Percentiles rank a stretch among this genome's conserved stretches.
Conservation (phyloP, 2,329 filamentous ascomycete species). For the Atkinsonella texensis region DNA sequence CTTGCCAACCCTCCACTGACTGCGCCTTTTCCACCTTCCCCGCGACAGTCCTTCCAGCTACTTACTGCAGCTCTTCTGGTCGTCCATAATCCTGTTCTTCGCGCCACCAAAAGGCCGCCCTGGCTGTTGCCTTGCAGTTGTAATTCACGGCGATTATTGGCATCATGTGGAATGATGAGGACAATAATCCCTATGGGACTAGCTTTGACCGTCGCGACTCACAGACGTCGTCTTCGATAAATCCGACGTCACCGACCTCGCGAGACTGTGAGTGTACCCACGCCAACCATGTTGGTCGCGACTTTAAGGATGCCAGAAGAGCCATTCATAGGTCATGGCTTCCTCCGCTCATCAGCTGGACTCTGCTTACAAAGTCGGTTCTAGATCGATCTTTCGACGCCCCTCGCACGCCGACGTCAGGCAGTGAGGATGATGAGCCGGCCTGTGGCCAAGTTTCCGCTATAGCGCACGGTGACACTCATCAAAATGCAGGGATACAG, state of each 20-base stretch:
- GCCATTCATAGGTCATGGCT: neutral
- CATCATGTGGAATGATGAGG: slow-evolving; percentile 93
- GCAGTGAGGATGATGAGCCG: slow-evolving; percentile 53
- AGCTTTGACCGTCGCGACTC: slow-evolving; percentile 85
- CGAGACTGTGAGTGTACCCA: slow-evolving; percentile 41
- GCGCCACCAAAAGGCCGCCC: neutral
- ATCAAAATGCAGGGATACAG: slow-evolving; percentile 33
- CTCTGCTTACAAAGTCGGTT: neutral
- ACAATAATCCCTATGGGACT: slow-evolving; percentile 91
- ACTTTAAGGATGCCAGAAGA: neutral
- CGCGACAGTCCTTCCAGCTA: slow-evolving; percentile 1
- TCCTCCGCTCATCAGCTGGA: neutral
- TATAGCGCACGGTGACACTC: slow-evolving; percentile 23
- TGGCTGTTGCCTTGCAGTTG: neutral
- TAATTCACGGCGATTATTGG: neutral
- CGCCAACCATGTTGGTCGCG: neutral
- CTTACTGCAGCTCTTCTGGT: neutral
- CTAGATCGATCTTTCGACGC: slow-evolving; percentile 39
- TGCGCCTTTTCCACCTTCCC: slow-evolving; percentile 4
- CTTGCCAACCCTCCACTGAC: slow-evolving; percentile 3
- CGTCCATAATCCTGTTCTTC: neutral
- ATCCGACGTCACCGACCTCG: slow-evolving; percentile 49
- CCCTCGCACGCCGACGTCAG: slow-evolving; percentile 60
- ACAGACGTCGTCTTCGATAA: slow-evolving; percentile 53
- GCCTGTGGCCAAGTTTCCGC: slow-evolving; percentile 16